These are phyloP conservation scores for Endogone sp. DNA, from an alignment of 192 early-diverging fungal species.

Conservation along the genomic window DNA sequence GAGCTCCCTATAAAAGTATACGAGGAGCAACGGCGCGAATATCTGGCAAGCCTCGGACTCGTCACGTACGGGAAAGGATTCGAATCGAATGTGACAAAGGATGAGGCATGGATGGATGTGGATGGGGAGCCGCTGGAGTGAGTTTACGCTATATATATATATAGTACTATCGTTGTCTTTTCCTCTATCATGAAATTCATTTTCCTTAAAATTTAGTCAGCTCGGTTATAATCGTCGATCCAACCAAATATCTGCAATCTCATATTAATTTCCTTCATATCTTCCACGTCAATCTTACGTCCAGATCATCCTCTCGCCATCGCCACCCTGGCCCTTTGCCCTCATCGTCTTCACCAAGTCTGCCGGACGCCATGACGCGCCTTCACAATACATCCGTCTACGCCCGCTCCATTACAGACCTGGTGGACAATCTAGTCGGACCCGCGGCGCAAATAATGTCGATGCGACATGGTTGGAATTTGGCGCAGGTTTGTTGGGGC, in stretches of 20 bases:
- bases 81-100: neutral
- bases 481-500: neutral
- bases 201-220: neutral
- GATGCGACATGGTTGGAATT: conserved; percentile 15
- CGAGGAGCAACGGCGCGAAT: conserved; percentile 41
- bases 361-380: conserved; percentile 35
- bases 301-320: neutral
- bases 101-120: neutral
- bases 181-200: neutral
- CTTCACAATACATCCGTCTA: conserved; percentile 41
- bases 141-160: no score
- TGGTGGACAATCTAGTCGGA: conserved; percentile 39
- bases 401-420: conserved; percentile 33
- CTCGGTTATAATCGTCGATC: neutral
- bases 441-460: conserved; percentile 32
- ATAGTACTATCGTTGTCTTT: no score
- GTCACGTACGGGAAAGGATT: conserved; percentile 1
- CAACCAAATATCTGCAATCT: no score
- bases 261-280: neutral
- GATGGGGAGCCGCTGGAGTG: neutral
- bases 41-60: neutral
- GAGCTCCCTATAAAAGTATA: conserved; percentile 33
- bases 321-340: neutral
- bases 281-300: neutral
- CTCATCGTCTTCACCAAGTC: conserved; percentile 8